Evolutionary conservation across 129 eudicot genomes (phyloP), one percentile per base, ranked within the genome.

Genomic region (Flaveria ramosissima): DNA sequence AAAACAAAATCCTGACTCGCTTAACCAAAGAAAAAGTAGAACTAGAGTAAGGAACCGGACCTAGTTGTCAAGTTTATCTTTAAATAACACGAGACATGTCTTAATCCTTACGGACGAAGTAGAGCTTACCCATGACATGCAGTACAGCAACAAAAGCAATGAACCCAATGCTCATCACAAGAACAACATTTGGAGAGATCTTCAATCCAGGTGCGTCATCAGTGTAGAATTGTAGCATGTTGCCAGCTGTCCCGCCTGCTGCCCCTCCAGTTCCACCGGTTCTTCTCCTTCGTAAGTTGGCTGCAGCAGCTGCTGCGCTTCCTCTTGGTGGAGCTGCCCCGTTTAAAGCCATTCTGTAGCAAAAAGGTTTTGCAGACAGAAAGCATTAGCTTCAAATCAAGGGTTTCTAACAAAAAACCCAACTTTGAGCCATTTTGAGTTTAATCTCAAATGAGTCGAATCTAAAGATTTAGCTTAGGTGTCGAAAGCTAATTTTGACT

Each of bases 91-190:
- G 12, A 27, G 21, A 62, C 45, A 13, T 30, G 42, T 16, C 17
- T 15, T 27, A 62, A 62, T 27, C 68, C 68, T 30, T 62, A 14
- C 68, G 45, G 5, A 62, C 68, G 27, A 62, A 62, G 68, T 62
- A 62, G 68, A 62, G 68, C 68, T 62, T 62, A 30, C 68, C 68
- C 68, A 62, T 62, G 45, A 62, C 68, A 62, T 62, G 68, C 30
- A 62, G 68, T 27, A 62, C 68, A 62, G 43, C 68, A 30, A 62
- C 68, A 30, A 62, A 62, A 6, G 68, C 43, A 62, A 62, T 62
- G 68, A 62, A 62, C 21, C 68, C 68, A 7, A 62, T 62, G 45
- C 67, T 60, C 67, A 60, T 60, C 41, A 60, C 67, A 62, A 62
- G 68, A 62, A 62, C 68, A 27, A 62, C 68, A 62, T 62, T 62